Conservation (phyloP, 768 basidiomycete genomes). For the Pisolithus sp. region DNA sequence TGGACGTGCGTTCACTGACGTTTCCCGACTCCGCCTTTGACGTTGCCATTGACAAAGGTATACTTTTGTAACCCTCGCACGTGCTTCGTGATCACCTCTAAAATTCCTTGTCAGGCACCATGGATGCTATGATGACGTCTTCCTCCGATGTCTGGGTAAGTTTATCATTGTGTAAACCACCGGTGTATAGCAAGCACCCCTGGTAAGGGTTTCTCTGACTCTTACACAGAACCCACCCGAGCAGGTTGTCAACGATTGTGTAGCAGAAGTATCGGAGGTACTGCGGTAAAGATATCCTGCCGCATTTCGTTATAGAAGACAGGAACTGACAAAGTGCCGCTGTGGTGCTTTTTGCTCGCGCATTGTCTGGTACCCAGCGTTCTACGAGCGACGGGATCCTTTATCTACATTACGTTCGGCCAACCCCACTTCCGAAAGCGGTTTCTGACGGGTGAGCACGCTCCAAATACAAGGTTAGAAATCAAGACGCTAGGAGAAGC, state of each 20-base stretch:
- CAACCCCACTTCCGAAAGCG: slow-evolving; percentile 82
- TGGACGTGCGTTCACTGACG: slow-evolving; percentile 68
- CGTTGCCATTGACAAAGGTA: slow-evolving; percentile 80
- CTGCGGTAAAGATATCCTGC: slow-evolving; percentile 42
- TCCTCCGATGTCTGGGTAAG: slow-evolving; percentile 80
- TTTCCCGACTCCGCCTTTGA: slow-evolving; percentile 61
- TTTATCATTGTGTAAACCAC: not conserved
- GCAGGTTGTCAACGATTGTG: slow-evolving; percentile 64
- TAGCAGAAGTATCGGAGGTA: slow-evolving; percentile 69
- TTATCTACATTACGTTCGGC: slow-evolving; percentile 82
- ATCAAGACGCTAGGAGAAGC: slow-evolving; percentile 68
- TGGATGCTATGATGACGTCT: slow-evolving; percentile 86
- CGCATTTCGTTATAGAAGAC: not conserved
- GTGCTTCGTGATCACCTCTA: not conserved
- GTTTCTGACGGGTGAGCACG: slow-evolving; percentile 42
- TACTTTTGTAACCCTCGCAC: not conserved
- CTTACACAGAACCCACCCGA: slow-evolving; percentile 62
- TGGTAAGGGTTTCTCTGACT: not conserved
- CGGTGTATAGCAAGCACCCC: not conserved
- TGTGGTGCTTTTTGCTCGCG: no score
- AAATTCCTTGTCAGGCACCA: slow-evolving; percentile 44
- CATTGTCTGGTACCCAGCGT: slow-evolving; percentile 37
- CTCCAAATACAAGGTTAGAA: slow-evolving; percentile 53
- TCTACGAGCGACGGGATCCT: slow-evolving; percentile 51
- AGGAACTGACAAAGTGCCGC: not conserved